A percentile compares a stretch with the other conserved stretches of the same genome.
These are phyloP conservation scores for Moricandia arvensis DNA, from an alignment of 345 rosid species.

Conservation along the genomic window DNA sequence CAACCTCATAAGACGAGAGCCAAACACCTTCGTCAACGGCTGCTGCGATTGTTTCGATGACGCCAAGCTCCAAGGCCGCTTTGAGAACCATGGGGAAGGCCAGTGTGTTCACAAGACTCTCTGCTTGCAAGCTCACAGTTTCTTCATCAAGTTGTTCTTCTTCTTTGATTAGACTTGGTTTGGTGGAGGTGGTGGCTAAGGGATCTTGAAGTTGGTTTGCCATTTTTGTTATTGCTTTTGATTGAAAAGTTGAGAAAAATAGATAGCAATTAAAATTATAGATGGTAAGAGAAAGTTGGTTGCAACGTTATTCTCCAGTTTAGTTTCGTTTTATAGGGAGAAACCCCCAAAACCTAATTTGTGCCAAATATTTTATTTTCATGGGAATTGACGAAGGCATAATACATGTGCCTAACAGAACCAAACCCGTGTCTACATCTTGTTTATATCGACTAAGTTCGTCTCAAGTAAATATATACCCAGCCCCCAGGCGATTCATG, in stretches of 20 bases:
- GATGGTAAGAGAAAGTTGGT: background rate
- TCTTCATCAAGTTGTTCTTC: background rate
- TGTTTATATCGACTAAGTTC: background rate
- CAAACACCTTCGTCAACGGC: slow-evolving; percentile 30
- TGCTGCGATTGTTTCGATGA: slow-evolving; percentile 44
- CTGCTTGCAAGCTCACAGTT: slow-evolving; percentile 25
- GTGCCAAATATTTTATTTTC: background rate
- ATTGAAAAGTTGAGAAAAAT: background rate
- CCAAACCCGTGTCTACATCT: background rate
- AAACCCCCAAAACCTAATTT: background rate
- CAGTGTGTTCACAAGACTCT: background rate
- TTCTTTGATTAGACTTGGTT: background rate
- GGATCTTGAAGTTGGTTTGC: background rate
- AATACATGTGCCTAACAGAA: background rate
- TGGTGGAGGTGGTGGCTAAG: background rate
- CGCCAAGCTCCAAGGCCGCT: slow-evolving; percentile 48
- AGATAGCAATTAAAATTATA: background rate
- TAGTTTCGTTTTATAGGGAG: background rate
- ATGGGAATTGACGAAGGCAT: background rate
- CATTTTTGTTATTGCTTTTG: background rate
- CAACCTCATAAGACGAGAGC: slow-evolving; percentile 47
- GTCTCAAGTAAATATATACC: background rate
- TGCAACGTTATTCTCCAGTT: background rate
- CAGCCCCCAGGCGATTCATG: background rate
- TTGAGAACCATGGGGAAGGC: slow-evolving; percentile 47